phyloP scores from a whole-genome alignment of 2,329 filamentous ascomycete genomes.

The Rugonectria rugulosa region DNA sequence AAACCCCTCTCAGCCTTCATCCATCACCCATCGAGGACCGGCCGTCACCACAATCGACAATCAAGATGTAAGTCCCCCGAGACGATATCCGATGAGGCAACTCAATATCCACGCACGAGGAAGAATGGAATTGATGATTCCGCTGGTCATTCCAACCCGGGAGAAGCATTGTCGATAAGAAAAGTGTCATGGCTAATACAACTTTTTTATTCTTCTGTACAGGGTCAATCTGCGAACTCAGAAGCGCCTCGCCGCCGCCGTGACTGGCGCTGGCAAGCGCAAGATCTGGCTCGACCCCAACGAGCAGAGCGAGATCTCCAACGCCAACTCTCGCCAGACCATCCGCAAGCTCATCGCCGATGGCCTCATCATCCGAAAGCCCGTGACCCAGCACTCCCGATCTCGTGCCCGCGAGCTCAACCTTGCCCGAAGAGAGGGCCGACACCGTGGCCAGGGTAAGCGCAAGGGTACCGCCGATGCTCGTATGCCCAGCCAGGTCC shows the following conservation, averaged over 20 bases:
- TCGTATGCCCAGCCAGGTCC: constrained; percentile 97
- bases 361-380: constrained; percentile 99
- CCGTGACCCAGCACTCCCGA: constrained; percentile 99
- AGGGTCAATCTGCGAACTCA: constrained; percentile 99
- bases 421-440: constrained; percentile 90
- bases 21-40: constrained; percentile 50
- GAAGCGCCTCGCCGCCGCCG: constrained; percentile 99
- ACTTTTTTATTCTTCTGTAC: constrained; percentile 37
- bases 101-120: constrained; percentile 2
- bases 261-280: constrained; percentile 98
- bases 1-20: constrained; percentile 51
- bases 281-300: constrained; percentile 99
- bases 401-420: constrained; percentile 94
- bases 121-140: constrained; percentile 29
- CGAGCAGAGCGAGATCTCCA: constrained; percentile 99
- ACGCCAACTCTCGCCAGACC: constrained; percentile 99
- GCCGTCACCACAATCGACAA: constrained; percentile 52
- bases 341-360: constrained; percentile 99
- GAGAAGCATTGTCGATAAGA: constrained; percentile 17
- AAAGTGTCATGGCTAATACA: constrained; percentile 39
- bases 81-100: constrained; percentile 27
- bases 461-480: constrained; percentile 99
- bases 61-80: constrained; percentile 53
- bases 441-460: constrained; percentile 99
- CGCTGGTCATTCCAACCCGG: constrained; percentile 19